Conservation (phyloP, 1,284 basidiomycete genomes). For the Hymenochaete sp. region DNA sequence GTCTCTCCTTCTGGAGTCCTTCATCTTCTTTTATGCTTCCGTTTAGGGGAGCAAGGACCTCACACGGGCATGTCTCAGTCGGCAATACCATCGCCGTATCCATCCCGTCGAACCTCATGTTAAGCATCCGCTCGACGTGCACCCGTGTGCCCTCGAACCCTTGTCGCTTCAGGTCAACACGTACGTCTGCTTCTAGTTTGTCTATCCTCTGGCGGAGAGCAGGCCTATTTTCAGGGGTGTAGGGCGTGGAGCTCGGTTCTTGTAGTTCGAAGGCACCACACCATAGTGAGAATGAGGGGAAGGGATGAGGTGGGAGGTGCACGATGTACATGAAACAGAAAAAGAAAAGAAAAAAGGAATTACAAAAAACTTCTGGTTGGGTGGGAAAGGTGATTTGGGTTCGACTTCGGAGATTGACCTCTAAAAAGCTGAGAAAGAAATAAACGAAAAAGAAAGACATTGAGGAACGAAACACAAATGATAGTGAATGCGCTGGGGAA, state of each 20-base stretch:
- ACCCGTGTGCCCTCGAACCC: constrained; percentile 73
- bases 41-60: no score
- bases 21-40: no score
- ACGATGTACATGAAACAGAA: not conserved
- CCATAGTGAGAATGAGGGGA: not conserved
- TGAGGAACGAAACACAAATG: not conserved
- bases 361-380: no score
- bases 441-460: not conserved
- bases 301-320: not conserved
- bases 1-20: no score
- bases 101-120: constrained; percentile 89
- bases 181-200: constrained; percentile 56
- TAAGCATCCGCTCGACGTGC: constrained; percentile 72
- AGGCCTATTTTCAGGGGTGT: constrained; percentile 44
- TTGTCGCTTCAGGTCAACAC: constrained; percentile 59
- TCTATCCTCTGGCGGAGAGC: constrained; percentile 59
- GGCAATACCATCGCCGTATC: constrained; percentile 89
- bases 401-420: not conserved
- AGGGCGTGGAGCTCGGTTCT: constrained; percentile 77
- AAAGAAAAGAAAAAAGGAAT: no score
- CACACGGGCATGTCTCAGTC: no score
- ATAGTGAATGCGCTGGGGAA: not conserved
- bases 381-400: no score
- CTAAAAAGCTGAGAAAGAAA: not conserved
- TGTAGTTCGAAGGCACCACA: constrained; percentile 81